Evolutionary conservation across 106 monocot species (phyloP), one percentile per base, ranked within the genome.

Genomic region (Allium sativum): DNA sequence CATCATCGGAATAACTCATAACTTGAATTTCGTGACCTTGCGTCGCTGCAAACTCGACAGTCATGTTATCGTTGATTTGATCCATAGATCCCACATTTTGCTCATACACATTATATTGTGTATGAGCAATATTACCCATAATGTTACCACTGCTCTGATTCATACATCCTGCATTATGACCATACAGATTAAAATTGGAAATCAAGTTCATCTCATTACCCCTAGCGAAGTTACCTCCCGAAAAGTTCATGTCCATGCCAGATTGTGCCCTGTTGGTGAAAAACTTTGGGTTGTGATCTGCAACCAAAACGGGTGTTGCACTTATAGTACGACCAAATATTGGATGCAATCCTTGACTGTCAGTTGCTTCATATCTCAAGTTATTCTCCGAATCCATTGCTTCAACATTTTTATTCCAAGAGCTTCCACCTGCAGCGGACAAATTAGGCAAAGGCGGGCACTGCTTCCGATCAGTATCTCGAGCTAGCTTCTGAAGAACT

Each of bases 151-250:
- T 18, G 16, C 17, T 48, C 21, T 20, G 12, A 21, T 21, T 20
- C 21, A 62, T 7, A 18, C 21, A 42, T 46, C 48, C 47, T 1
- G 46, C 47, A 21, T 46, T 47, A 6, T 41, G 42, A 7, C 9
- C 42, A 8, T 59, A n/a, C n/a, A n/a, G 9, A 15, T 62, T 62
- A 8, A 62, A 19, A 21, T 19, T 5, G n/a, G 22, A 62, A 17
- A 9, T 47, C 21, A 47, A 18, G 13, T 41, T 48, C 47, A 48
- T 48, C 10, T 62, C 19, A n/a, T 17, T 22, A 41, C 12, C 58
- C 48, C 51, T 58, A 50, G 50, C 59, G 50, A 4, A 20, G 50
- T 69, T 69, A 13, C 69, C 50, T 3, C 59, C 9, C 2, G 31
- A 31, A 31, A 31, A 31, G 5, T 31, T 31, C 31, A 2, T 31